phyloP scores from a whole-genome alignment of 345 rosid species.

The Corymbia maculata region DNA sequence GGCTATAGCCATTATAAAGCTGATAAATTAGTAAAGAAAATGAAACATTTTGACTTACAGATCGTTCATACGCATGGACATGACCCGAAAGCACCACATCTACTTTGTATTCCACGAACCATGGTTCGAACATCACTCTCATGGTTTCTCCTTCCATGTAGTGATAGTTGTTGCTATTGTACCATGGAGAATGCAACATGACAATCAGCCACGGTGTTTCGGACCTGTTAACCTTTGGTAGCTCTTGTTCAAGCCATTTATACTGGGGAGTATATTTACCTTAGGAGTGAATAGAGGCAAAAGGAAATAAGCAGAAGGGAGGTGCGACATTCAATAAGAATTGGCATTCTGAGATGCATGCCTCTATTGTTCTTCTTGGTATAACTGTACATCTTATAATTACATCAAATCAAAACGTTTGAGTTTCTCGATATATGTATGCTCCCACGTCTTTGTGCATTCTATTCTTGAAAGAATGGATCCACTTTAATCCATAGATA shows the following conservation, averaged over 20 bases:
- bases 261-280: slow-evolving; percentile 6
- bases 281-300: background rate
- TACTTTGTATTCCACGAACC: background rate
- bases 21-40: background rate
- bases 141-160: background rate
- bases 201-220: slow-evolving; percentile 12
- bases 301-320: background rate
- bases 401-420: background rate
- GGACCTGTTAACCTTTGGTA: slow-evolving; percentile 1
- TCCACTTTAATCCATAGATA: background rate
- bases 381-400: background rate
- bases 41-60: background rate
- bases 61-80: background rate
- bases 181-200: slow-evolving; percentile 3
- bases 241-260: slow-evolving; percentile 2
- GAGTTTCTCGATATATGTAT: background rate
- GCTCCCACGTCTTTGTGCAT: background rate
- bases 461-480: background rate
- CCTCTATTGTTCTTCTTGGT: background rate
- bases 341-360: background rate
- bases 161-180: slow-evolving; percentile 1
- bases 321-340: background rate
- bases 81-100: background rate
- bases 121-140: background rate
- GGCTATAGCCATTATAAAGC: background rate